phyloP scores from a whole-genome alignment of 495 filamentous ascomycete species.

The Aspergillus ellipticus region DNA sequence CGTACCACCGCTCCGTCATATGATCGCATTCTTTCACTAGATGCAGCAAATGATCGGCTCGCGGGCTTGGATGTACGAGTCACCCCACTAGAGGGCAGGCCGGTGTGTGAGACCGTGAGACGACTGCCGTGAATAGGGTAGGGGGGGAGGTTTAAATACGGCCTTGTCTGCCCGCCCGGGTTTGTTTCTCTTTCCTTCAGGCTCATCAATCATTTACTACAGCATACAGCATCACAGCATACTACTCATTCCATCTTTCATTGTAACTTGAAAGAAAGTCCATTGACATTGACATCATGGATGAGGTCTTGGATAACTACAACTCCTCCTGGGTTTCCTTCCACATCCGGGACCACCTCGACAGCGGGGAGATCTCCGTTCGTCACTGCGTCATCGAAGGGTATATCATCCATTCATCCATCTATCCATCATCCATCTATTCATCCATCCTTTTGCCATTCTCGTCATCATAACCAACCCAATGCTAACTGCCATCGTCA shows the following conservation, averaged over 20 bases:
- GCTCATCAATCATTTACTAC: too few species aligned
- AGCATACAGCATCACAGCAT: background rate
- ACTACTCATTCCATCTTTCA: background rate
- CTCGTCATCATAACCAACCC: too few species aligned
- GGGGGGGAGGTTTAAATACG: too few species aligned
- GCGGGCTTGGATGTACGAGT: background rate
- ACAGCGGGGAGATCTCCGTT: conserved; percentile 28
- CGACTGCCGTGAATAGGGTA: too few species aligned
- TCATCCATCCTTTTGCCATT: too few species aligned
- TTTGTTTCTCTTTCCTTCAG: too few species aligned
- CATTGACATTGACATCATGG: background rate
- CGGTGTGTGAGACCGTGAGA: too few species aligned
- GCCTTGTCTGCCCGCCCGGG: too few species aligned
- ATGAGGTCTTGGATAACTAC: background rate
- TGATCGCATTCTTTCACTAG: background rate
- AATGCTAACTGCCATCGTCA: background rate
- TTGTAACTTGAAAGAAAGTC: background rate
- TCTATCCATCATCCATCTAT: background rate
- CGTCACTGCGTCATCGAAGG: conserved; percentile 33
- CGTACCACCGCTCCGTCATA: conserved; percentile 2
- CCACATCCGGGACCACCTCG: conserved; percentile 37
- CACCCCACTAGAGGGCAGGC: too few species aligned
- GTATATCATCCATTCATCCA: conserved; percentile 13
- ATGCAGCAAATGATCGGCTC: background rate
- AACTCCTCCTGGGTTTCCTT: conserved; percentile 35